A percentile compares a stretch with the other conserved stretches of the same genome.
These are phyloP conservation scores for Cerrena zonata DNA, from an alignment of 1,284 basidiomycete species.

Conservation along the genomic window DNA sequence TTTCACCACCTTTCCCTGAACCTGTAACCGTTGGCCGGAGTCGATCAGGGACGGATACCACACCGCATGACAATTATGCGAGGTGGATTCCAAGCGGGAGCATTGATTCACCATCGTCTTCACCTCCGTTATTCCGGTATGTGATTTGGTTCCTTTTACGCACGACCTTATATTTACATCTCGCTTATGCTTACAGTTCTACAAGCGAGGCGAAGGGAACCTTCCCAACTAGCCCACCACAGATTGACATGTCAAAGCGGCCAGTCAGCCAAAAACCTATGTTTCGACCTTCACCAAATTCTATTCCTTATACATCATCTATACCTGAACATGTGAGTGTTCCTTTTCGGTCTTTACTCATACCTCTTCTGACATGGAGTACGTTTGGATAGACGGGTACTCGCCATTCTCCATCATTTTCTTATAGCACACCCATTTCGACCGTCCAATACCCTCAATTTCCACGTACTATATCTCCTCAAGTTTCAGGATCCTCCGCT, in stretches of 20 bases:
- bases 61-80: constrained; percentile 12
- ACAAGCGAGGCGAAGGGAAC: not conserved
- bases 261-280: constrained; percentile 31
- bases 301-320: constrained; percentile 31
- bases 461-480: constrained; percentile 29
- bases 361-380: not conserved
- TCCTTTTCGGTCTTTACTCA: not conserved
- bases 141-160: too few relatives aligned
- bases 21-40: constrained; percentile 19
- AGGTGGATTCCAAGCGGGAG: constrained; percentile 21
- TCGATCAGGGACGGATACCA: constrained; percentile 19
- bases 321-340: constrained; percentile 41
- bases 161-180: too few relatives aligned
- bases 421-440: constrained; percentile 23
- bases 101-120: not conserved
- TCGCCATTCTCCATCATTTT: constrained; percentile 29
- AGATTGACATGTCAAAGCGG: constrained; percentile 27
- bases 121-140: not conserved
- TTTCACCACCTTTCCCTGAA: constrained; percentile 18
- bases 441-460: constrained; percentile 45
- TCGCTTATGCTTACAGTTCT: too few relatives aligned
- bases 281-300: constrained; percentile 34
- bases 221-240: constrained; percentile 10
- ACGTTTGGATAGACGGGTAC: too few relatives aligned
- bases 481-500: constrained; percentile 27